These are phyloP conservation scores for Austroboletus festivus DNA, from an alignment of 768 basidiomycete genomes.

Conservation along the genomic window DNA sequence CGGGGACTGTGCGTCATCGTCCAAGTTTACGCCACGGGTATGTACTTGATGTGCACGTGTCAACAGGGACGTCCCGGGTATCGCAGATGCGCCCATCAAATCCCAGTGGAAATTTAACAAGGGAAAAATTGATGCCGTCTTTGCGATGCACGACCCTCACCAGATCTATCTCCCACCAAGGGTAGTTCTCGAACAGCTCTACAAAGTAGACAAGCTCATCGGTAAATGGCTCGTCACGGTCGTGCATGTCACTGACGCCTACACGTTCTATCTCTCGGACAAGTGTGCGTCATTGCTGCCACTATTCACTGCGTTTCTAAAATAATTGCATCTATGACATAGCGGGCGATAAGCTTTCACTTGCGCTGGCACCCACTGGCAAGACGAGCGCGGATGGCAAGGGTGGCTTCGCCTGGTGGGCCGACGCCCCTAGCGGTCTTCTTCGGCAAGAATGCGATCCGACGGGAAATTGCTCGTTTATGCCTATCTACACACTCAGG, in stretches of 20 bases:
- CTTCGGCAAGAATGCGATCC: conserved; percentile 19
- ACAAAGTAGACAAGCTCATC: conserved; percentile 22
- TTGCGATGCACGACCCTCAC: conserved; percentile 32
- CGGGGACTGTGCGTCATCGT: too few species aligned
- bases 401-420: conserved; percentile 17
- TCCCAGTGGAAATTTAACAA: conserved; percentile 30
- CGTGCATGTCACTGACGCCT: conserved; percentile 28
- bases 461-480: conserved; percentile 15
- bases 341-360: conserved; percentile 21
- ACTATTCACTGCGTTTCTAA: neutral
- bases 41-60: neutral
- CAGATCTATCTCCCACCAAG: conserved; percentile 15
- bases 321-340: neutral
- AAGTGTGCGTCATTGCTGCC: conserved; percentile 10
- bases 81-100: conserved; percentile 29
- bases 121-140: conserved; percentile 28
- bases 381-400: neutral
- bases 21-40: too few species aligned
- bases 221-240: conserved; percentile 33
- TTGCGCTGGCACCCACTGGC: conserved; percentile 18
- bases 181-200: conserved; percentile 26
- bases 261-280: conserved; percentile 31
- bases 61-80: conserved; percentile 12
- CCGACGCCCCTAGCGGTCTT: conserved; percentile 13
- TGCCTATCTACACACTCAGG: conserved; percentile 18